Percentiles rank a stretch among this genome's conserved stretches.
Conservation (phyloP, 257 asterid genomes). For the Przewalskia tangutica region DNA sequence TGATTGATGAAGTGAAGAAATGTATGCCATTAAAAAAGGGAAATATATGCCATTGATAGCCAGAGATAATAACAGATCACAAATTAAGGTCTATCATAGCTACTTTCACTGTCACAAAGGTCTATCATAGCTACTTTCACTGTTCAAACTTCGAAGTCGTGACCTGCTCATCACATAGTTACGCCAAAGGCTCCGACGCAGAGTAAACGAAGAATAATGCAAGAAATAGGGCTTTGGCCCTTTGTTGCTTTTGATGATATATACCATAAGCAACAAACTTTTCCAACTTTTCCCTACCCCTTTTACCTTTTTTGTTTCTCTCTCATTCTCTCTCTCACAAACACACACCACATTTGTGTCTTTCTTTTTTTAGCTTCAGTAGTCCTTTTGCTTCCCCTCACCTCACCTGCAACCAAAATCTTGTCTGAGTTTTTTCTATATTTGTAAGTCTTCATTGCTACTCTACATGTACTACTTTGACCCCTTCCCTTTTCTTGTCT, state of each 20-base stretch:
- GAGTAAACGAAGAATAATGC: slow-evolving; percentile 13
- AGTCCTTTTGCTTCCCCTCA: slow-evolving; percentile 13
- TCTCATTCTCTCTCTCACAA: not conserved
- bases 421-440: slow-evolving; percentile 32
- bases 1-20: not conserved
- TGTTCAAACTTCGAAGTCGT: too few relatives aligned
- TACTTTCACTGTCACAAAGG: too few relatives aligned
- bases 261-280: slow-evolving; percentile 24
- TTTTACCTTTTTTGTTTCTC: not conserved
- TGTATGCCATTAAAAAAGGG: not conserved
- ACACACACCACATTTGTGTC: slow-evolving; percentile 18
- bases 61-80: too few relatives aligned
- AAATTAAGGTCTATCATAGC: too few relatives aligned
- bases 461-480: not conserved
- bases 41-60: too few relatives aligned
- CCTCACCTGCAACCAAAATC: slow-evolving; percentile 22
- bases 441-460: slow-evolving; percentile 35
- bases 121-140: too few relatives aligned
- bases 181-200: too few relatives aligned
- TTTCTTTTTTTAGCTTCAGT: slow-evolving; percentile 37
- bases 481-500: slow-evolving; percentile 1
- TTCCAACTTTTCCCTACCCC: slow-evolving; percentile 13
- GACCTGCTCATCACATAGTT: too few relatives aligned
- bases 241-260: not conserved
- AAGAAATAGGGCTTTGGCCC: not conserved